Evolutionary conservation across 306 rosid genomes (phyloP).

Genomic region (Lathyrus aphaca): DNA sequence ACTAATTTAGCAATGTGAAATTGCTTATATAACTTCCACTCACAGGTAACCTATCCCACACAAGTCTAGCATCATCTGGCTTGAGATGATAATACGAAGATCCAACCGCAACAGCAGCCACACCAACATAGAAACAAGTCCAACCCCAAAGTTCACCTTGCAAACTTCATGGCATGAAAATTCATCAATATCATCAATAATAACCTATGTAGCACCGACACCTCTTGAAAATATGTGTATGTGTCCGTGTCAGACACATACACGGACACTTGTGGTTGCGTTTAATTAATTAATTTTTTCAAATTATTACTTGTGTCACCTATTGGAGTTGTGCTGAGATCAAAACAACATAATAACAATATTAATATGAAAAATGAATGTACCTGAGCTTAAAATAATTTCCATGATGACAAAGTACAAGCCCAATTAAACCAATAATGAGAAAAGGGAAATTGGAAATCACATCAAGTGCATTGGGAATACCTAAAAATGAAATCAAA

Average conservation of each 20-base stretch:
- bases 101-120: constrained; percentile 81
- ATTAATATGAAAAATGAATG: not conserved
- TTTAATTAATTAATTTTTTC: no score
- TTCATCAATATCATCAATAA: constrained; percentile 4
- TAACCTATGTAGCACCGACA: no score
- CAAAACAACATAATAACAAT: not conserved
- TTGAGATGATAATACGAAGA: constrained; percentile 91
- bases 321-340: no score
- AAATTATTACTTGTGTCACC: no score
- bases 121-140: constrained; percentile 83
- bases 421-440: constrained; percentile 70
- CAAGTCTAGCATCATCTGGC: constrained; percentile 80
- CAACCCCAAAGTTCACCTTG: constrained; percentile 90
- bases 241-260: no score
- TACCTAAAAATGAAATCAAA: constrained; percentile 53
- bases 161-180: constrained; percentile 49
- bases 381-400: constrained; percentile 81
- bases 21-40: constrained; percentile 36
- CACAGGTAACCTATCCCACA: constrained; percentile 96
- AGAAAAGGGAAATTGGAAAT: constrained; percentile 87
- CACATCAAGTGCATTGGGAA: constrained; percentile 81
- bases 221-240: no score
- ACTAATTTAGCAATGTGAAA: constrained; percentile 20
- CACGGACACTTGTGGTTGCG: no score
- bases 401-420: constrained; percentile 62